Evolutionary conservation across 2,329 filamentous ascomycete species (phyloP), one percentile per base, ranked within the genome.

Genomic region (Diaporthe sp.): DNA sequence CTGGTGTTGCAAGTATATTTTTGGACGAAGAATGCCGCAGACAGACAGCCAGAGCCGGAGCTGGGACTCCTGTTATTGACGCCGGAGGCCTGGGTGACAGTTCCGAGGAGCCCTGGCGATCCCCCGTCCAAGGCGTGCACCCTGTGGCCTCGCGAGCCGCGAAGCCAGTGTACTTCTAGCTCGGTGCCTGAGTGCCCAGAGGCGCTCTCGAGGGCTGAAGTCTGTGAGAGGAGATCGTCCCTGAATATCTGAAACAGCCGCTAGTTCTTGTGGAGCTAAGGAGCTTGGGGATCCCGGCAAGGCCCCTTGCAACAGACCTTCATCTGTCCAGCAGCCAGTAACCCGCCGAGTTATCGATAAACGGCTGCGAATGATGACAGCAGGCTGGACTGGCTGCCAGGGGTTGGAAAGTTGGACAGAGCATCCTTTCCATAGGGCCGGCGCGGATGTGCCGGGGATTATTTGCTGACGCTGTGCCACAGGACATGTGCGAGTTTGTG

Each of bases 1-100:
- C 13, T 64, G 70, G 57, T 71, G 72, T 74, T 74, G 72, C 72
- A 58, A 45, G 60, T 74, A 74, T 74, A 74, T 71, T 71, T 71
- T 66, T 57, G 38, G 47, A 58, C 25, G 9, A 52, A 52, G 33
- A 47, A 61, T 71, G 70, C 50, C 45, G 57, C 64, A 25, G n/a
- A 38, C 33, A 68, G 64, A 54, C 33, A 68, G 33, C 6, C 45
- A 64, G 45, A 66, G 47, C 45, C 47, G 57, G 70, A 45, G 2
- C n/a, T 54, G 58, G 45, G 19, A 38, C 47, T 72, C 25, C 17
- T 54, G 33, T 35, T 54, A 68, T 68, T 54, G 64, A 68, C 47
- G 47, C 33, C 57, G 47, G 47, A 72, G 70, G 38, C 25, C 47
- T 52, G 57, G 57, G 10, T 42, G 47, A 52, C 25, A 35, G 8